Base-by-base conservation (phyloP, 1,139 yeast species). In the Kodamaea sp. region DNA sequence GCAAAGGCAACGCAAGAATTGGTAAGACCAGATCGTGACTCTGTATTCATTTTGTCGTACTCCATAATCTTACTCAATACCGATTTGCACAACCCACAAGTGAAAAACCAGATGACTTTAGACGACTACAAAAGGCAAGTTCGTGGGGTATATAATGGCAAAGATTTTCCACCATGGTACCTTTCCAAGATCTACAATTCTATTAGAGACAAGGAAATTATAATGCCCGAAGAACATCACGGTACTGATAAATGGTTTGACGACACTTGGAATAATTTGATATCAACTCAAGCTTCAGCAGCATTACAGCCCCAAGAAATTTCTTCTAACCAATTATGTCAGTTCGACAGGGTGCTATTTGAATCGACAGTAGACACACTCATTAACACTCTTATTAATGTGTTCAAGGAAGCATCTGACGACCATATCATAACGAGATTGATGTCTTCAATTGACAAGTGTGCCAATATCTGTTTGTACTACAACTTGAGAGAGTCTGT, bases 201-300 rank as follows among this genome's bases (percentile, higher is more conserved):
- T 1, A 90, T 94, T 39, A 76, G 78, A 44, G 88, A 83, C 36
- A 77, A 86, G 34, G 99, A 94, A 59, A 92, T 92, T 43, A 88
- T 94, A 35, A 87, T 94, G 90, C 97, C 98, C 0, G 98, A 92
- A 50, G 99, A 94, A 55, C 97, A 90, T 51, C 89, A 83, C 52
- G 89, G 88, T 25, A 76, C 85, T 3, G 82, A 80, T 29, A 89
- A 85, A 52, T 84, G 96, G 80, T 92, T 90, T 61, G 97, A 90
- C 54, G 92, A 86, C 53, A 80, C 84, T 12, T 94, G 99, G 99
- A 84, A 85, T 50, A 85, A 86, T 43, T 63, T 88, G 45, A 77
- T 90, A 34, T 76, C 88, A 2, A 57, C 80, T 50, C 77, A 70
- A 44, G 51, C 52, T 7, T 41, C 50, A 4, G 39, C 31, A 24